Percentiles rank a stretch among this genome's conserved stretches.
These are phyloP conservation scores for Nemania sp. DNA, from an alignment of 2,329 filamentous ascomycete species.

Conservation along the genomic window DNA sequence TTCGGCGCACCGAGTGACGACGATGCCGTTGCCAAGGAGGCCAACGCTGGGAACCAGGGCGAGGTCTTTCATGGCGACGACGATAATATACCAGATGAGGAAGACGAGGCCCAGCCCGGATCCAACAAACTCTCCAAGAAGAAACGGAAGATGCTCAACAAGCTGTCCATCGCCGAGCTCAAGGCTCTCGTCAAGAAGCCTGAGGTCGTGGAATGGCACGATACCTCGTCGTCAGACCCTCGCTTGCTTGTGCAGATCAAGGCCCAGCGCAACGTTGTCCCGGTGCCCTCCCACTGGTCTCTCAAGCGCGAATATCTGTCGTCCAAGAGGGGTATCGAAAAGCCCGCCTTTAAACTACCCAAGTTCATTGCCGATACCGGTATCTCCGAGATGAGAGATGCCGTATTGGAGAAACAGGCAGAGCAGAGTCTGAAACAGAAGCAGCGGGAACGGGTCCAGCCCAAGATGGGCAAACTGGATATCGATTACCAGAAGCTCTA, in stretches of 20 bases:
- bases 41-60: constrained; percentile 74
- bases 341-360: constrained; percentile 87
- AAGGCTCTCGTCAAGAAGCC: constrained; percentile 90
- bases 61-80: constrained; percentile 84
- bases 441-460: constrained; percentile 89
- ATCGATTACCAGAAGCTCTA: constrained; percentile 99
- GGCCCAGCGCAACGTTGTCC: constrained; percentile 91
- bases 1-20: constrained; percentile 72
- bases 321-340: constrained; percentile 95
- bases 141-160: constrained; percentile 88
- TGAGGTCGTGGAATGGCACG: constrained; percentile 97
- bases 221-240: constrained; percentile 88
- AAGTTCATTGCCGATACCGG: constrained; percentile 98
- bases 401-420: constrained; percentile 92
- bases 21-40: constrained; percentile 66
- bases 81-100: constrained; percentile 83
- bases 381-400: constrained; percentile 97
- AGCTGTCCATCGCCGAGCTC: constrained; percentile 90
- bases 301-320: constrained; percentile 96
- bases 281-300: constrained; percentile 92
- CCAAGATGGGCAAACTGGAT: constrained; percentile 95
- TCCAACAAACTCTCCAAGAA: constrained; percentile 86
- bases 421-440: constrained; percentile 92
- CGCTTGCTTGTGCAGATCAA: constrained; percentile 92
- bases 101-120: constrained; percentile 65